Conservation (phyloP, 1,139 yeast genomes). For the Pichia sp. region DNA sequence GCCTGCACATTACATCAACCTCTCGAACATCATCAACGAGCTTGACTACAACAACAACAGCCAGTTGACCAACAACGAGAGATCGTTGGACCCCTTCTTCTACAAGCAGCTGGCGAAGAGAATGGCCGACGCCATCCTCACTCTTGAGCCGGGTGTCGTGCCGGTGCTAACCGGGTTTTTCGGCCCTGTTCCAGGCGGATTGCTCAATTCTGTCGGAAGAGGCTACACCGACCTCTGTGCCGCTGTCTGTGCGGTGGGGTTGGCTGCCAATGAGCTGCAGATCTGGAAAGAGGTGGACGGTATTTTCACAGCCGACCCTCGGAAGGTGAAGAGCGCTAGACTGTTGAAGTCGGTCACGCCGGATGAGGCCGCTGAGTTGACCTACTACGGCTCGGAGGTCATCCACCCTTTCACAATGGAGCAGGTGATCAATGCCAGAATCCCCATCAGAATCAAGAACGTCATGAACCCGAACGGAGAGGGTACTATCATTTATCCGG, state of each 20-base stretch:
- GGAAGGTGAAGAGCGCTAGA: conserved; percentile 89
- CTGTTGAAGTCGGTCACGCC: conserved; percentile 87
- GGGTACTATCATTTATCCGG: conserved; percentile 94
- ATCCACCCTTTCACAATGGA: conserved; percentile 99
- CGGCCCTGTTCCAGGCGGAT: conserved; percentile 92
- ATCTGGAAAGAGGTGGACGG: conserved; percentile 99
- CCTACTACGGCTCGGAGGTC: conserved; percentile 96
- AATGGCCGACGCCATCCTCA: conserved; percentile 53
- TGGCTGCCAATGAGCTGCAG: conserved; percentile 88
- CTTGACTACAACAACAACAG: conserved; percentile 35
- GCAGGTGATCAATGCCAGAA: conserved; percentile 92
- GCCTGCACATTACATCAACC: conserved; percentile 71
- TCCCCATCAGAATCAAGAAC: conserved; percentile 93
- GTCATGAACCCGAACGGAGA: conserved; percentile 87
- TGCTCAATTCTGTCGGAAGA: conserved; percentile 87
- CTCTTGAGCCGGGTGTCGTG: conserved; percentile 44
- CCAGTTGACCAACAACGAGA: conserved; percentile 15
- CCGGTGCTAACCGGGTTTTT: conserved; percentile 96
- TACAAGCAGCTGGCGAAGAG: conserved; percentile 59
- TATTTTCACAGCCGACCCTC: conserved; percentile 95
- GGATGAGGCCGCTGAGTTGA: conserved; percentile 96
- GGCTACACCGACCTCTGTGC: conserved; percentile 98
- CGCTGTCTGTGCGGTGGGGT: conserved; percentile 90
- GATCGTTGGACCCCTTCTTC: conserved; percentile 55
- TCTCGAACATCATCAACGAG: conserved; percentile 55